Evolutionary conservation across 2,329 filamentous ascomycete genomes (phyloP).

Genomic region (Aspergillus vadensis): DNA sequence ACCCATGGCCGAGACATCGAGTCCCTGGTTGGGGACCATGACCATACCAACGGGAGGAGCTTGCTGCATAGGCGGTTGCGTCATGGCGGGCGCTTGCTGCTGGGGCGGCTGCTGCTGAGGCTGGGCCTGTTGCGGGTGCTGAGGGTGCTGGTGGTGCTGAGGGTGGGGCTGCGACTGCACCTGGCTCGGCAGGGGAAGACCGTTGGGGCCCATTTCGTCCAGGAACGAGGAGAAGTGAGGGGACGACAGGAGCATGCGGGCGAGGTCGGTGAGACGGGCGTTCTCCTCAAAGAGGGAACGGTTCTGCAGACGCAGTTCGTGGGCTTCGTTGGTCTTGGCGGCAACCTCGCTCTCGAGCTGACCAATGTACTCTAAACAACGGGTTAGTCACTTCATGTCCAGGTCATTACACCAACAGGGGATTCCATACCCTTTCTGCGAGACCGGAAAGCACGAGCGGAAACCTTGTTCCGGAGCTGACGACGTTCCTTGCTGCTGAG

Average conservation of each 20-base stretch:
- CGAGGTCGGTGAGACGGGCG: slow-evolving; percentile 73
- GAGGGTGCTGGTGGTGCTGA: slow-evolving; percentile 41
- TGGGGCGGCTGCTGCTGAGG: slow-evolving; percentile 47
- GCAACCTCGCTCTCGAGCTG: slow-evolving; percentile 91
- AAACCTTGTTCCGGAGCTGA: slow-evolving; percentile 98
- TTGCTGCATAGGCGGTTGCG: slow-evolving; percentile 54
- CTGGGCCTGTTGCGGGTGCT: slow-evolving; percentile 41
- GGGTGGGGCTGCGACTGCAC: slow-evolving; percentile 39
- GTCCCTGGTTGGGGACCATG: slow-evolving; percentile 75
- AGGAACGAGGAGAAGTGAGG: slow-evolving; percentile 82
- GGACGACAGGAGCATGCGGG: slow-evolving; percentile 78
- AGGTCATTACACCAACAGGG: background rate
- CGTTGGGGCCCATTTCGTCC: slow-evolving; percentile 66
- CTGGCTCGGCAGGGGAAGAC: slow-evolving; percentile 44
- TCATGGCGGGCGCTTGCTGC: slow-evolving; percentile 32
- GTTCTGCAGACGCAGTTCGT: slow-evolving; percentile 79
- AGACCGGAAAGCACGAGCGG: slow-evolving; percentile 95
- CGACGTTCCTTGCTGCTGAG: slow-evolving; percentile 96
- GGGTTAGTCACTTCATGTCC: slow-evolving; percentile 51
- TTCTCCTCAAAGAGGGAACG: slow-evolving; percentile 81
- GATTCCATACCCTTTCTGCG: slow-evolving; percentile 81
- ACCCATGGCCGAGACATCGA: slow-evolving; percentile 74
- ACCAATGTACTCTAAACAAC: slow-evolving; percentile 81
- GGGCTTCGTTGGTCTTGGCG: slow-evolving; percentile 78
- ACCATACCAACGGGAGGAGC: slow-evolving; percentile 70